These are phyloP conservation scores for Globisporangium alternatum DNA, from an alignment of 352 stramenopile genomes.

Conservation along the genomic window DNA sequence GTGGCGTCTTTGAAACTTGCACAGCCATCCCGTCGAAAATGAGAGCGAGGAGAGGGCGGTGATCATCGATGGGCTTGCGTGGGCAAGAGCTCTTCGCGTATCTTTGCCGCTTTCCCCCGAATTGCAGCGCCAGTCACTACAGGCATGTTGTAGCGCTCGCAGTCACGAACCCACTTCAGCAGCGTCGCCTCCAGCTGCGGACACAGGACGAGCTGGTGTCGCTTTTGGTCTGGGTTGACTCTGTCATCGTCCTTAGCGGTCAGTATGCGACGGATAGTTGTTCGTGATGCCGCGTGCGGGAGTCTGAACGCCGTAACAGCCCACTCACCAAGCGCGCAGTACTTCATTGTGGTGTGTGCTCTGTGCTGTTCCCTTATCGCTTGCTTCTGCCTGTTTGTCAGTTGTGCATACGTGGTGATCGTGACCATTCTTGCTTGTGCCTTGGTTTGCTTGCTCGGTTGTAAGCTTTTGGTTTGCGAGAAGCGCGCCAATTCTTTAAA, in stretches of 20 bases:
- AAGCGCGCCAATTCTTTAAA: too few relatives aligned
- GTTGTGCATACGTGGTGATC: neutral
- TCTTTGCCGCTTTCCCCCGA: neutral
- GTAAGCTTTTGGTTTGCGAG: too few relatives aligned
- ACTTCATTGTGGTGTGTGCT: conserved; percentile 2
- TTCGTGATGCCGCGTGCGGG: neutral
- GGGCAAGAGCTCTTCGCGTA: neutral
- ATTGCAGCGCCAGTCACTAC: neutral
- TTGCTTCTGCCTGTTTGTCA: conserved; percentile 7
- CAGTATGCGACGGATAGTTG: neutral
- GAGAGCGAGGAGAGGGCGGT: neutral
- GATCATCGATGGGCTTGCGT: neutral
- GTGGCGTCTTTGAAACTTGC: conserved; percentile 15
- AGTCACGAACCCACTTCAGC: neutral
- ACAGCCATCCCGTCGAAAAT: too few relatives aligned
- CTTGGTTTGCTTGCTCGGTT: too few relatives aligned
- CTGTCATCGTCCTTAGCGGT: neutral
- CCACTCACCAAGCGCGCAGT: neutral
- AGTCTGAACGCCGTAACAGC: neutral
- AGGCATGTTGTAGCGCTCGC: neutral
- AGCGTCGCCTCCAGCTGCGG: neutral
- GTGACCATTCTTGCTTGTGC: too few relatives aligned
- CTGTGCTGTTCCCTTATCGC: conserved; percentile 1
- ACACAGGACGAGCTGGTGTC: neutral
- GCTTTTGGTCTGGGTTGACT: neutral